A percentile compares a stretch with the other conserved stretches of the same genome.
phyloP scores from a whole-genome alignment of 1,284 basidiomycete species.

The Cutaneotrichosporon daszewskae region DNA sequence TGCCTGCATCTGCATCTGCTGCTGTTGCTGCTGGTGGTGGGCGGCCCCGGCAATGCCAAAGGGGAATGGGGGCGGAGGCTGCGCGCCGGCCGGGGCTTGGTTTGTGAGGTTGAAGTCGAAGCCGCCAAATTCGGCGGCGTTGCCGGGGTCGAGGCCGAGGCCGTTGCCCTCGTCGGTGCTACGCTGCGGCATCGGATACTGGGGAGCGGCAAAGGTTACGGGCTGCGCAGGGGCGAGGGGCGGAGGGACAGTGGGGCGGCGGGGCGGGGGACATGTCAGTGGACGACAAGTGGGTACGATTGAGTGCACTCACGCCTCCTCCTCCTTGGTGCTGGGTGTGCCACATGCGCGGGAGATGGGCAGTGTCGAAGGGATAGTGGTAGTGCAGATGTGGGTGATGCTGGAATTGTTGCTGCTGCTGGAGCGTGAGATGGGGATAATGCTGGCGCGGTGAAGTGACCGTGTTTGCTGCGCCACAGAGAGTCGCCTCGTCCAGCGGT shows the following conservation, averaged over 20 bases:
- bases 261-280: too few species aligned
- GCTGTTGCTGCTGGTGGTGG: too few species aligned
- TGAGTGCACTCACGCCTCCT: constrained; percentile 1
- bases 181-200: constrained; percentile 2
- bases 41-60: not conserved
- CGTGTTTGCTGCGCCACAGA: too few species aligned
- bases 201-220: constrained; percentile 8
- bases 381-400: not conserved
- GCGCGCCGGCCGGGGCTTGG: not conserved
- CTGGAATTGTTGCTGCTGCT: not conserved
- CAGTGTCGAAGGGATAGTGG: not conserved
- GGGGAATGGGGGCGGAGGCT: not conserved
- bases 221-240: constrained; percentile 4
- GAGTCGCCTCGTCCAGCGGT: too few species aligned
- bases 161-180: constrained; percentile 9
- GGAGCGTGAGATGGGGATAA: too few species aligned
- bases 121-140: constrained; percentile 2
- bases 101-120: not conserved
- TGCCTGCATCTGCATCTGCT: too few species aligned
- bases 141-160: constrained; percentile 12
- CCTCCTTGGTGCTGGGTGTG: constrained; percentile 10
- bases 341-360: constrained; percentile 5
- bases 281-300: too few species aligned
- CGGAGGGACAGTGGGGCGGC: not conserved
- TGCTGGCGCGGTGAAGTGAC: too few species aligned